A percentile compares a stretch with the other conserved stretches of the same genome.
Evolutionary conservation across 331 rosid species (phyloP).

Genomic region (Cydonia oblonga): DNA sequence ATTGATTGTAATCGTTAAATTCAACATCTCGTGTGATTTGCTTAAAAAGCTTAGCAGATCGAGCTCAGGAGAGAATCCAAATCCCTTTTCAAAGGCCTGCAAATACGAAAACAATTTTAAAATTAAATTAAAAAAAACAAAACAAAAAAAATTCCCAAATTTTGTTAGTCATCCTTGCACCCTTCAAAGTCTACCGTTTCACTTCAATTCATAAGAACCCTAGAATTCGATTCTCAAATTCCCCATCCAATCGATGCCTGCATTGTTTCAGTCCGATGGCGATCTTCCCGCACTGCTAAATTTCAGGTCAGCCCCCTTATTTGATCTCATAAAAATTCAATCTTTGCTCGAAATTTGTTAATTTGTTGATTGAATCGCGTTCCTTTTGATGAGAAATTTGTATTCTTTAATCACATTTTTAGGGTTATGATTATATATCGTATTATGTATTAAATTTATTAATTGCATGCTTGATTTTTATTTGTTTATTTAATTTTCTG

Average conservation of each 20-base stretch:
- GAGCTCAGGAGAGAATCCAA: too few species aligned
- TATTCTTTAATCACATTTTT: background rate
- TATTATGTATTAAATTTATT: background rate
- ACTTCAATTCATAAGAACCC: background rate
- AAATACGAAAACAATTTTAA: background rate
- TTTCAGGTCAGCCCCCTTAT: constrained; percentile 6
- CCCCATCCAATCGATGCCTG: background rate
- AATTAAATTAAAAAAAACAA: too few species aligned
- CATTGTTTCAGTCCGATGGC: constrained; percentile 8
- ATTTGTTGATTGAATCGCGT: background rate
- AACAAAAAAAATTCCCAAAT: too few species aligned
- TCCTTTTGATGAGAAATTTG: background rate
- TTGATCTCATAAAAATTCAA: background rate
- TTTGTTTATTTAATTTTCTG: background rate
- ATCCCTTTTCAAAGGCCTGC: too few species aligned
- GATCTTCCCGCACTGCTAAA: constrained; percentile 7
- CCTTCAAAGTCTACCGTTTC: constrained; percentile 4
- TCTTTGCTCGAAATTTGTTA: background rate
- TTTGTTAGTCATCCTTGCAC: background rate
- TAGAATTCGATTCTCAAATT: background rate
- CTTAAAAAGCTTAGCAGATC: too few species aligned
- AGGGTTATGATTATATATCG: background rate
- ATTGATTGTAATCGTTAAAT: too few species aligned
- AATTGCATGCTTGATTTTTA: background rate
- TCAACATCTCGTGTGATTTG: too few species aligned